Conservation (phyloP, 1,284 basidiomycete genomes). For the Malassezia globosa region DNA sequence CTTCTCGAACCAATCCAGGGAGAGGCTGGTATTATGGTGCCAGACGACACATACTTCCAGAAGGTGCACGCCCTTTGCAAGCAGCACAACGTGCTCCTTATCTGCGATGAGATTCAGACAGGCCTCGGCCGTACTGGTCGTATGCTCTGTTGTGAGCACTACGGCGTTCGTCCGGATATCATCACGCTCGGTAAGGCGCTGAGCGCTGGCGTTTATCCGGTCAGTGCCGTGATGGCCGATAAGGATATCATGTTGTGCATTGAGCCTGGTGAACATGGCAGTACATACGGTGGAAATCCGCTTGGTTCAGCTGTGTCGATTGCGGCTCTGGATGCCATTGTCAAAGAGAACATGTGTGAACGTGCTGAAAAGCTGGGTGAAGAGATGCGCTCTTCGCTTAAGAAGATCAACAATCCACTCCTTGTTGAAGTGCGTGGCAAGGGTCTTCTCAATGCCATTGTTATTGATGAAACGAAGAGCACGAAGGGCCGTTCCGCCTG, state of each 20-base stretch:
- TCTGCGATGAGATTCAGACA: slow-evolving; percentile 96
- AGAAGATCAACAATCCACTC: slow-evolving; percentile 51
- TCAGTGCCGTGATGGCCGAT: slow-evolving; percentile 83
- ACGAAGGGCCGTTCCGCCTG: slow-evolving; percentile 71
- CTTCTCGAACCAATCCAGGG: slow-evolving; percentile 96
- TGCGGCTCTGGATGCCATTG: slow-evolving; percentile 75
- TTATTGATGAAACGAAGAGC: slow-evolving; percentile 75
- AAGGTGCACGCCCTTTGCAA: slow-evolving; percentile 72
- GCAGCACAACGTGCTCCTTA: slow-evolving; percentile 83
- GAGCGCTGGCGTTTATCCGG: slow-evolving; percentile 91
- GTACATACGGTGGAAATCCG: slow-evolving; percentile 71
- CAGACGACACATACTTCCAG: slow-evolving; percentile 74
- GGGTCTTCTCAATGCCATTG: slow-evolving; percentile 83
- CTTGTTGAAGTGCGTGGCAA: slow-evolving; percentile 66
- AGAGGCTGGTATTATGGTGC: slow-evolving; percentile 90
- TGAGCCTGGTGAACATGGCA: slow-evolving; percentile 93
- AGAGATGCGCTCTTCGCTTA: slow-evolving; percentile 54
- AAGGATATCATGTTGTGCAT: slow-evolving; percentile 87
- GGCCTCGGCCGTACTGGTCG: slow-evolving; percentile 41
- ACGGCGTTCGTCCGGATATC: slow-evolving; percentile 74
- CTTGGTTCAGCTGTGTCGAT: slow-evolving; percentile 87
- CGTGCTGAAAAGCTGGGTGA: slow-evolving; percentile 69
- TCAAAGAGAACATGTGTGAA: slow-evolving; percentile 70
- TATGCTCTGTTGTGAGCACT: slow-evolving; percentile 61
- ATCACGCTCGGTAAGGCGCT: slow-evolving; percentile 90